Base-by-base conservation (phyloP, 139 green algal genomes). In the Auxenochlorella protothecoides region DNA sequence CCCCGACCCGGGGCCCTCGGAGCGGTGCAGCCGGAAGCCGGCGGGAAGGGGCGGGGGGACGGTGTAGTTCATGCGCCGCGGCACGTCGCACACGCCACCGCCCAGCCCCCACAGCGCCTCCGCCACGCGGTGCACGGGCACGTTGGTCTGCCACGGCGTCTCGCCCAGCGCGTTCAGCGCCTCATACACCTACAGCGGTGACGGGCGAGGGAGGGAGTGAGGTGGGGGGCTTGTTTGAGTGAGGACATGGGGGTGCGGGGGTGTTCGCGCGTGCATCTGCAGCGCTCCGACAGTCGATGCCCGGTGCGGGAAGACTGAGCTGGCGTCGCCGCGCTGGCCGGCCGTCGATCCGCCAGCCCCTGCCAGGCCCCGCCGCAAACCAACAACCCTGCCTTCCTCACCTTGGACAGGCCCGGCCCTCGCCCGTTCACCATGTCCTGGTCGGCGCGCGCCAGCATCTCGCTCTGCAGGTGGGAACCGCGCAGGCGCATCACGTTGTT, bases 111-210 rank as follows among this genome's bases (percentile, higher is more conserved):
- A 79, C 16, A 80, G 74, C 11, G 67, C 52, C 52, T 83, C 71
- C 64, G 91, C 76, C 63, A 79, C 78, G 5, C 75, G 70, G 10
- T 88, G 77, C 63, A 94, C 81, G 5, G 57, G 65, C 0, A 16
- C 44, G 72, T 94, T 92, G 68, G 94, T 78, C 5, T 76, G 68
- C 91, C 92, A 96, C 0, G 81, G 64, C 12, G 83, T 85, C 59
- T 78, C 71, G 12, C 89, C 87, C 59, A 96, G 79, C n/a, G 82
- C 77, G 63, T 93, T 95, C 55, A 97, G 80, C 0, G 87, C 90
- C 3, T 89, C 80, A 68, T 92, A 93, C 53, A 96, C 80, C 63
- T 72, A 11, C 11, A 68, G 53, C 16, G 53, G 4, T 4, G 59
- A 52, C 63, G 53, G 44, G 65, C 14, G 60, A 59, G 44, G 7